Conservation (phyloP, 345 rosid species). For the Physaria fendleri region DNA sequence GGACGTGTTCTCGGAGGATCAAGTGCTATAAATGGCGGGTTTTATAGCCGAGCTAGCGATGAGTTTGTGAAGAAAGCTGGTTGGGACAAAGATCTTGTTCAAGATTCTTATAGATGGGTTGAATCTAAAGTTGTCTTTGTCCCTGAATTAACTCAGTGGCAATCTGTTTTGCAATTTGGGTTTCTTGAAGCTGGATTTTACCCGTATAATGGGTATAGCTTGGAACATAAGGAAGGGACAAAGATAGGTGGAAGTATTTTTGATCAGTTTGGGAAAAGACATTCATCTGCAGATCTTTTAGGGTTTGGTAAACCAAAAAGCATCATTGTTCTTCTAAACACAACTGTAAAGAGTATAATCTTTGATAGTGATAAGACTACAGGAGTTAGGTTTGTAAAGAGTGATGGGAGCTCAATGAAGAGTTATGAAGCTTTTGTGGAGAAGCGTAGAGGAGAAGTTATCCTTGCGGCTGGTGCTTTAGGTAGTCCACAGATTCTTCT, state of each 20-base stretch:
- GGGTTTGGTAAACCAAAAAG: slow-evolving; percentile 40
- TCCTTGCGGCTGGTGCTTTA: slow-evolving; percentile 65
- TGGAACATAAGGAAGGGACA: slow-evolving; percentile 67
- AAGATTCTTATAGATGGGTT: slow-evolving; percentile 61
- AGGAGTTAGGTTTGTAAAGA: slow-evolving; percentile 55
- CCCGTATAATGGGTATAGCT: slow-evolving; percentile 58
- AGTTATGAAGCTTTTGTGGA: slow-evolving; percentile 48
- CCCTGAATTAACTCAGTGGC: slow-evolving; percentile 65
- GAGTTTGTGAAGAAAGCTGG: slow-evolving; percentile 44
- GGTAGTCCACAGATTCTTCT: slow-evolving; percentile 73
- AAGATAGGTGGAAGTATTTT: slow-evolving; percentile 65
- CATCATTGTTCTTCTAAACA: slow-evolving; percentile 49
- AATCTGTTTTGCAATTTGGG: slow-evolving; percentile 48
- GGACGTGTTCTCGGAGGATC: slow-evolving; percentile 75
- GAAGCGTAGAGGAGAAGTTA: slow-evolving; percentile 49
- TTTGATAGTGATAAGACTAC: slow-evolving; percentile 34
- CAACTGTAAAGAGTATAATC: slow-evolving; percentile 52
- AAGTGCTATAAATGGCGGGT: slow-evolving; percentile 62
- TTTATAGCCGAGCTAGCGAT: slow-evolving; percentile 62
- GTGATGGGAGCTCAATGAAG: slow-evolving; percentile 39
- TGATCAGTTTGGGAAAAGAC: slow-evolving; percentile 53
- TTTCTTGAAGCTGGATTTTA: slow-evolving; percentile 68
- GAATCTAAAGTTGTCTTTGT: slow-evolving; percentile 58
- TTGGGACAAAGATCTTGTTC: slow-evolving; percentile 55
- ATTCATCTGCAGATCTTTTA: slow-evolving; percentile 68